Evolutionary conservation across 2,329 filamentous ascomycete genomes (phyloP).

Genomic region (Cylindrodendrum hubeiense): DNA sequence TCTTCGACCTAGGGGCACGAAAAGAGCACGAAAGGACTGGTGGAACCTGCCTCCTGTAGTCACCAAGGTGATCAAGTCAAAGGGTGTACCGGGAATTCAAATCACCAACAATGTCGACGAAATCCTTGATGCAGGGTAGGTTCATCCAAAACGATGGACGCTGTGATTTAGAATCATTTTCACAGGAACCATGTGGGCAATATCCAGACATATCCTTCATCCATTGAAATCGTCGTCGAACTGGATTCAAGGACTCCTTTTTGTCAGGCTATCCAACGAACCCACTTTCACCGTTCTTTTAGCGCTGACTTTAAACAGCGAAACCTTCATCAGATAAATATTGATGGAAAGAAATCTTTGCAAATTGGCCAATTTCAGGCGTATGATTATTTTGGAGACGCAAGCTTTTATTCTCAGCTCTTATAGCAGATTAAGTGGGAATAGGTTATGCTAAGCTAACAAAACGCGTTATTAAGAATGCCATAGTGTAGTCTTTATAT

Average conservation of each 20-base stretch:
- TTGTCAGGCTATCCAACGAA: not conserved
- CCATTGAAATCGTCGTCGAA: not conserved
- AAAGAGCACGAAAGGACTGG: not conserved
- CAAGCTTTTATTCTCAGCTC: conserved; percentile 26
- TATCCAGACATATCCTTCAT: not conserved
- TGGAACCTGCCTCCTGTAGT: not conserved
- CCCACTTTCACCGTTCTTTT: not conserved
- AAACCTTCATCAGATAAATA: not conserved
- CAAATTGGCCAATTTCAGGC: not conserved
- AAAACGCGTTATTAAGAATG: too few species aligned
- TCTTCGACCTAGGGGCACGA: not conserved
- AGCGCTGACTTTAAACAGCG: not conserved
- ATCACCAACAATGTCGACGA: not conserved
- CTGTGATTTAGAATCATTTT: not conserved
- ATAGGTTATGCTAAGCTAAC: too few species aligned
- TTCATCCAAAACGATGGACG: not conserved
- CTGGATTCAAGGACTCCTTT: not conserved
- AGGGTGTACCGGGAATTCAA: not conserved
- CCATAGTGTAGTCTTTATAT: too few species aligned
- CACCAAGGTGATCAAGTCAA: not conserved
- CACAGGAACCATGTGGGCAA: conserved; percentile 2
- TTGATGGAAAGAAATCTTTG: not conserved
- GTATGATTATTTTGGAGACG: conserved; percentile 4
- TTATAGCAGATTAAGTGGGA: too few species aligned
- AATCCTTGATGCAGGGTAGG: not conserved